Evolutionary conservation across 805 yeast species (phyloP).

Genomic region (Metschnikowia cubensis): DNA sequence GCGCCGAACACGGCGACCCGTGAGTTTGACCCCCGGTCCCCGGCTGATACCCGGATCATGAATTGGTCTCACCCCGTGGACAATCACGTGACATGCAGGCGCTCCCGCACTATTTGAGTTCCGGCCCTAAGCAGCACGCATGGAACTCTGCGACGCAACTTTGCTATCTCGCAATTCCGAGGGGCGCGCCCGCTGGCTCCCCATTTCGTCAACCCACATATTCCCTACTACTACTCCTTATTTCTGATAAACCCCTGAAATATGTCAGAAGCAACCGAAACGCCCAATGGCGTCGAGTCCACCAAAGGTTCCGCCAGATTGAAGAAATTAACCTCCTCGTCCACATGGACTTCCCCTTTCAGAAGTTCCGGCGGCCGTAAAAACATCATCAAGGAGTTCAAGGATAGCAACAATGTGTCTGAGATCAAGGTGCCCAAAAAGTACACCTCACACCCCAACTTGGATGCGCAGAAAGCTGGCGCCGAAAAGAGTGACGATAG

Average conservation of each 20-base stretch:
- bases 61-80: too few species aligned
- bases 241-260: not conserved
- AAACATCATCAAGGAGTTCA: constrained; percentile 34
- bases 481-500: not conserved
- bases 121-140: not conserved
- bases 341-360: constrained; percentile 43
- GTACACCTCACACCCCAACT: constrained; percentile 38
- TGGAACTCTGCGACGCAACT: not conserved
- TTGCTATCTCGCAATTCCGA: constrained; percentile 1
- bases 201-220: not conserved
- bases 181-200: not conserved
- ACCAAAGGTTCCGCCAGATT: constrained; percentile 15
- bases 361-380: constrained; percentile 25
- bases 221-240: not conserved
- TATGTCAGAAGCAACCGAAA: constrained; percentile 12
- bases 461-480: constrained; percentile 23
- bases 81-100: not conserved
- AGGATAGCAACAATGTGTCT: constrained; percentile 30
- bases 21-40: not conserved
- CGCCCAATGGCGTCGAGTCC: constrained; percentile 7
- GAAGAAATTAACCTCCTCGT: constrained; percentile 22
- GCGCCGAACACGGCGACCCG: too few species aligned
- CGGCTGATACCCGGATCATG: not conserved
- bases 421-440: constrained; percentile 37
- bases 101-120: not conserved